These are phyloP conservation scores for Zopfia rhizophila DNA, from an alignment of 2,329 filamentous ascomycete genomes.

Conservation along the genomic window DNA sequence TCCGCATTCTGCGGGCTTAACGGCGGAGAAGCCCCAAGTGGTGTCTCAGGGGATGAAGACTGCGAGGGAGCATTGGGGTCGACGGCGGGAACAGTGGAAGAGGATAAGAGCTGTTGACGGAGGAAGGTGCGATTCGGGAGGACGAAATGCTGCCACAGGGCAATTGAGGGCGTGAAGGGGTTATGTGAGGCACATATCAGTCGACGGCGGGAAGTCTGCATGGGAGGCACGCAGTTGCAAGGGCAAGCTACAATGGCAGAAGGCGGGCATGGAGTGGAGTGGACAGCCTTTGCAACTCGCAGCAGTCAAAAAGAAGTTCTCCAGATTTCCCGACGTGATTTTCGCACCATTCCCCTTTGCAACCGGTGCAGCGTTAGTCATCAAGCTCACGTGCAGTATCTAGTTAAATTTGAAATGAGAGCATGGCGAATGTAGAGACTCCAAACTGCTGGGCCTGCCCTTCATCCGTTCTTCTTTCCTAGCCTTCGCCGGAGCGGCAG, in stretches of 20 bases:
- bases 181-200: constrained; percentile 46
- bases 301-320: not conserved
- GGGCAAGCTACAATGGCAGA: not conserved
- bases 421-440: no score
- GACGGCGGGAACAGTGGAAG: constrained; percentile 23
- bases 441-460: no score
- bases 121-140: constrained; percentile 21
- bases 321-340: not conserved
- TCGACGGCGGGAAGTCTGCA: constrained; percentile 35
- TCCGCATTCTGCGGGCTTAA: no score
- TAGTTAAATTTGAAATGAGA: no score
- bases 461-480: no score
- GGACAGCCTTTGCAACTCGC: not conserved
- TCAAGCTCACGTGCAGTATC: no score
- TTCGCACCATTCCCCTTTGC: no score
- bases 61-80: no score
- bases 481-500: no score
- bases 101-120: constrained; percentile 29
- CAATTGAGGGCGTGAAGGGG: constrained; percentile 41
- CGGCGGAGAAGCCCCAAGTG: no score
- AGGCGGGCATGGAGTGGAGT: not conserved
- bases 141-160: constrained; percentile 48
- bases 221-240: constrained; percentile 28
- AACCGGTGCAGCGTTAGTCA: no score
- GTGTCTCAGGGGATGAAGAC: no score